phyloP scores from a whole-genome alignment of 2,329 filamentous ascomycete genomes.

The Pleomassaria siparia region DNA sequence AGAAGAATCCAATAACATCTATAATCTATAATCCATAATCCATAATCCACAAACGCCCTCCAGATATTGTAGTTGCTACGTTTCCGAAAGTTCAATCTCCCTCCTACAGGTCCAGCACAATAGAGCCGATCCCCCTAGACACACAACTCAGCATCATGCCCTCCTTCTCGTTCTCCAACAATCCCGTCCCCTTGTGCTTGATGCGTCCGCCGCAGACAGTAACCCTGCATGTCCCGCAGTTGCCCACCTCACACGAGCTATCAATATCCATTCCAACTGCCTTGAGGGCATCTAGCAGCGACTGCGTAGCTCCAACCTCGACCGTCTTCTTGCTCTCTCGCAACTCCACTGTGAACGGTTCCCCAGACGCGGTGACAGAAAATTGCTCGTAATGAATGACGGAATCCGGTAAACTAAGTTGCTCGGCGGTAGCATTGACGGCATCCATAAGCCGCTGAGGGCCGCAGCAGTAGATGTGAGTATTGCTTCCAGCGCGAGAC shows the following conservation, averaged over 20 bases:
- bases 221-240: constrained; percentile 48
- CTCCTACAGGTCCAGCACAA: constrained; percentile 35
- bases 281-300: constrained; percentile 46
- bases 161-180: constrained; percentile 40
- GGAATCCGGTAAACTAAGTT: constrained; percentile 48
- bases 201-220: constrained; percentile 42
- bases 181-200: constrained; percentile 43
- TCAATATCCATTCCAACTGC: constrained; percentile 48
- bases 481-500: constrained; percentile 52
- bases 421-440: constrained; percentile 46
- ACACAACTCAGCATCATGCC: constrained; percentile 43
- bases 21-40: too few species aligned
- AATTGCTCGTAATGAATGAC: constrained; percentile 66
- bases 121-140: constrained; percentile 36
- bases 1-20: too few species aligned
- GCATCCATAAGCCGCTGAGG: constrained; percentile 60
- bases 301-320: constrained; percentile 46
- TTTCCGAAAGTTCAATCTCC: constrained; percentile 12
- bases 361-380: constrained; percentile 54
- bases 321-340: constrained; percentile 48
- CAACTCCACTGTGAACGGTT: constrained; percentile 62
- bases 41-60: too few species aligned
- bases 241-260: constrained; percentile 48
- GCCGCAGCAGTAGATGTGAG: constrained; percentile 64
- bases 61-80: too few species aligned